Percentiles rank a stretch among this genome's conserved stretches.
phyloP scores from a whole-genome alignment of 495 filamentous ascomycete species.

The Aspergillus sparsus region DNA sequence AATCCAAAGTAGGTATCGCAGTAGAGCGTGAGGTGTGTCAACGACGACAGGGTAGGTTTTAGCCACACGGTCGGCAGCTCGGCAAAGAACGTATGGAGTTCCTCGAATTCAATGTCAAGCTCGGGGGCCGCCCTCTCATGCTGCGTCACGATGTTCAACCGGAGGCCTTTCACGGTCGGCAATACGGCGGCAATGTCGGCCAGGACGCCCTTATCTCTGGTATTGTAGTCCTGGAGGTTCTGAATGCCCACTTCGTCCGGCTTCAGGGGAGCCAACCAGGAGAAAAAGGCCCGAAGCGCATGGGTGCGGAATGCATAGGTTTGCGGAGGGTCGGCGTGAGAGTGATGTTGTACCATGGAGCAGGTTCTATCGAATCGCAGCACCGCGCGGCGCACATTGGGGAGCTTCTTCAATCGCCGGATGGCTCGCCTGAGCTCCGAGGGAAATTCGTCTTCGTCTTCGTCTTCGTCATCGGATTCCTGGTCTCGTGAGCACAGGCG shows the following conservation, averaged over 20 bases:
- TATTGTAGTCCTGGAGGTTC: not conserved
- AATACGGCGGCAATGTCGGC: not conserved
- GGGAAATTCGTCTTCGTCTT: not conserved
- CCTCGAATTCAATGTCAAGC: not conserved
- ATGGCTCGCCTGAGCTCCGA: not conserved
- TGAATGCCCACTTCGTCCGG: not conserved
- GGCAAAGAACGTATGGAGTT: slow-evolving; percentile 11
- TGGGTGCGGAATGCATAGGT: not conserved
- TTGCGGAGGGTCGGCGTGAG: not conserved
- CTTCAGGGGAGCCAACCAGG: not conserved
- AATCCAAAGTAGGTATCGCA: slow-evolving; percentile 11
- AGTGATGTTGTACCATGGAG: not conserved
- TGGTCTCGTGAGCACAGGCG: not conserved
- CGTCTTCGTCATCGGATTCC: not conserved
- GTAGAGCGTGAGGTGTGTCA: slow-evolving; percentile 16
- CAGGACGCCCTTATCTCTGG: not conserved
- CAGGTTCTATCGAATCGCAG: not conserved
- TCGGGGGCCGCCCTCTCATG: not conserved
- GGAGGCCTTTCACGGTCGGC: not conserved
- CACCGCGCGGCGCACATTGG: not conserved
- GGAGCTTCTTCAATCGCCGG: not conserved
- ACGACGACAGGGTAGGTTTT: slow-evolving; percentile 2
- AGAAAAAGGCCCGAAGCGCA: not conserved
- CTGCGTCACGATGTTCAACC: not conserved
- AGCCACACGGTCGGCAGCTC: slow-evolving; percentile 11